These are phyloP conservation scores for Vigna trinervia DNA, from an alignment of 306 rosid genomes.

Conservation along the genomic window DNA sequence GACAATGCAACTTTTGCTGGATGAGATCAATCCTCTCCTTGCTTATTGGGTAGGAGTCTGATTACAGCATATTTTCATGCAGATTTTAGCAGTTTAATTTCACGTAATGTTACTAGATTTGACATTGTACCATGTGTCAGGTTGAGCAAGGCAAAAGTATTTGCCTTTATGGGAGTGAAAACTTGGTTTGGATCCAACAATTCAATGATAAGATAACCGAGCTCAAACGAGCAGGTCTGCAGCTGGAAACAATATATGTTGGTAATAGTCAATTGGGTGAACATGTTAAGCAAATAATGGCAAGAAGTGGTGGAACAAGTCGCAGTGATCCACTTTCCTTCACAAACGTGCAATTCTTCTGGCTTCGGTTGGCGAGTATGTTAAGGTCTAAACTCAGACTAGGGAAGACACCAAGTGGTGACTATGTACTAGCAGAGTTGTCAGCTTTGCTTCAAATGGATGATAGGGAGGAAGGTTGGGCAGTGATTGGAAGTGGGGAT, in stretches of 20 bases:
- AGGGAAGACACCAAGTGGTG: conserved; percentile 41
- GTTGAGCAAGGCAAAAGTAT: conserved; percentile 58
- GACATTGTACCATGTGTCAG: conserved; percentile 52
- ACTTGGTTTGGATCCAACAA: conserved; percentile 58
- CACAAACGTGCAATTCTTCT: conserved; percentile 50
- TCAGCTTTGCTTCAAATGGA: conserved; percentile 52
- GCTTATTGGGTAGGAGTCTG: conserved; percentile 61
- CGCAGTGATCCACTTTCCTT: conserved; percentile 44
- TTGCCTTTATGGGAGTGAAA: conserved; percentile 67
- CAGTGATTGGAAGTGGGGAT: conserved; percentile 59
- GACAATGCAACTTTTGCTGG: conserved; percentile 60
- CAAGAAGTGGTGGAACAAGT: conserved; percentile 22
- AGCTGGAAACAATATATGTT: conserved; percentile 65
- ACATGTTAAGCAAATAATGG: conserved; percentile 38
- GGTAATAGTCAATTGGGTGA: conserved; percentile 46
- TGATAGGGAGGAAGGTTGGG: conserved; percentile 56
- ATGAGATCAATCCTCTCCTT: conserved; percentile 51
- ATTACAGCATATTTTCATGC: conserved; percentile 26
- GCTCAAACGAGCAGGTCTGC: conserved; percentile 48
- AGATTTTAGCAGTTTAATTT: conserved; percentile 28
- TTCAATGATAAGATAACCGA: conserved; percentile 50
- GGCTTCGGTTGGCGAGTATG: conserved; percentile 70
- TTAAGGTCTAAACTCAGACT: conserved; percentile 56
- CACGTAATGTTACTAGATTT: conserved; percentile 21
- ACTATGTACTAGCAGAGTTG: conserved; percentile 52